phyloP scores from a whole-genome alignment of 202 grass and related monocot genomes.

The Setaria italica region DNA sequence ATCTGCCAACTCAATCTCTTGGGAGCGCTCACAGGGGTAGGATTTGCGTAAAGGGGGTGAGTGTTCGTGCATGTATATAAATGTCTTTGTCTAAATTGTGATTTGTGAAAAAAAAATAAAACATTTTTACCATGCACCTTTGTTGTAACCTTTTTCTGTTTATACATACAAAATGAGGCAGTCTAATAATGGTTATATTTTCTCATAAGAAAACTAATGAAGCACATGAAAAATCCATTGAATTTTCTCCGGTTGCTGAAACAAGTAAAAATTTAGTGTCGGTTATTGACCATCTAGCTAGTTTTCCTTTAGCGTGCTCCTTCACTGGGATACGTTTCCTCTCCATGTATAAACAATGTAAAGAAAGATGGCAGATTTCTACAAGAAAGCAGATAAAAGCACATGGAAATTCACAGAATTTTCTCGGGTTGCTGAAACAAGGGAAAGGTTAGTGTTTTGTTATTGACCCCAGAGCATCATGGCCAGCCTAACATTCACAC shows the following conservation, averaged over 20 bases:
- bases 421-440: slow-evolving; percentile 5
- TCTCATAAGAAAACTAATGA: neutral
- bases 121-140: too few species aligned
- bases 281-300: neutral
- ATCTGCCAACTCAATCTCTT: too few species aligned
- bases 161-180: neutral
- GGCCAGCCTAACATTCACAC: neutral
- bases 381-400: neutral
- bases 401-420: neutral
- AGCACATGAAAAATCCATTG: neutral
- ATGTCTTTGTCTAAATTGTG: too few species aligned
- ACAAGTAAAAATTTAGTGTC: neutral
- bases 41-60: too few species aligned
- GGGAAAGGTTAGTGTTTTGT: slow-evolving; percentile 5
- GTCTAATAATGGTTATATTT: neutral
- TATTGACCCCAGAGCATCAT: neutral
- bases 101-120: too few species aligned
- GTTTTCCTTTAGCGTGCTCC: neutral
- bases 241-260: neutral
- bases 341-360: neutral
- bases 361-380: neutral
- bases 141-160: too few species aligned
- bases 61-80: too few species aligned
- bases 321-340: neutral
- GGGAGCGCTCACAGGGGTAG: too few species aligned